Evolutionary conservation across 345 rosid genomes (phyloP).

Genomic region (Ceriops zippeliana): DNA sequence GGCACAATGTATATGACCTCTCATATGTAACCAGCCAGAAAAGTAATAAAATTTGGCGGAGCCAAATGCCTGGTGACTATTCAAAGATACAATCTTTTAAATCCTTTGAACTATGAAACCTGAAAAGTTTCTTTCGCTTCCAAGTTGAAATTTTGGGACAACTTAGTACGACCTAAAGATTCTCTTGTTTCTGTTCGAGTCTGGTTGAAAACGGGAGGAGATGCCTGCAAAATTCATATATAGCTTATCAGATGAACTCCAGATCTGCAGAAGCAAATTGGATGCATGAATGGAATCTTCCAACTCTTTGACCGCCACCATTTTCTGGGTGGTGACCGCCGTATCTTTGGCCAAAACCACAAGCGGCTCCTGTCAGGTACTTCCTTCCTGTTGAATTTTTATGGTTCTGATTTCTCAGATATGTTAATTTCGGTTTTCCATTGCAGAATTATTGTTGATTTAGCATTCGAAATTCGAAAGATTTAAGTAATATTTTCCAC

Average conservation of each 20-base stretch:
- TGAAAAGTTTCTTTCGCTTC: background rate
- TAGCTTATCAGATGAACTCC: conserved; percentile 68
- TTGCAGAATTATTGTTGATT: too few species aligned
- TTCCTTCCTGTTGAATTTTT: background rate
- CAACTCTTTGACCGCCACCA: conserved; percentile 68
- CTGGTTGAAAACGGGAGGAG: conserved; percentile 16
- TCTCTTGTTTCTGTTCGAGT: background rate
- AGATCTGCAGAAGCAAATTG: conserved; percentile 67
- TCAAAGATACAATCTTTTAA: background rate
- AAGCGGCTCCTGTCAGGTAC: conserved; percentile 53
- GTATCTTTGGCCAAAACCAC: conserved; percentile 32
- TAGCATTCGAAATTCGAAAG: too few species aligned
- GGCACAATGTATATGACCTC: background rate
- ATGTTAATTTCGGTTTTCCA: too few species aligned
- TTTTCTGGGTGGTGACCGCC: conserved; percentile 45
- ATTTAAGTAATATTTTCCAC: too few species aligned
- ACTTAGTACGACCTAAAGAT: background rate
- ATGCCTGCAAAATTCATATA: conserved; percentile 69
- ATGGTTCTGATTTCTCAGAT: too few species aligned
- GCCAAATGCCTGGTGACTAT: background rate
- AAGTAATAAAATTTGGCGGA: background rate
- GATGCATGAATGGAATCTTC: conserved; percentile 84
- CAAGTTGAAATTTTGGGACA: background rate
- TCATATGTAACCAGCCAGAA: background rate
- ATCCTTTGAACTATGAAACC: background rate